Base-by-base conservation (phyloP, 345 rosid species). In the Heritiera fomes region DNA sequence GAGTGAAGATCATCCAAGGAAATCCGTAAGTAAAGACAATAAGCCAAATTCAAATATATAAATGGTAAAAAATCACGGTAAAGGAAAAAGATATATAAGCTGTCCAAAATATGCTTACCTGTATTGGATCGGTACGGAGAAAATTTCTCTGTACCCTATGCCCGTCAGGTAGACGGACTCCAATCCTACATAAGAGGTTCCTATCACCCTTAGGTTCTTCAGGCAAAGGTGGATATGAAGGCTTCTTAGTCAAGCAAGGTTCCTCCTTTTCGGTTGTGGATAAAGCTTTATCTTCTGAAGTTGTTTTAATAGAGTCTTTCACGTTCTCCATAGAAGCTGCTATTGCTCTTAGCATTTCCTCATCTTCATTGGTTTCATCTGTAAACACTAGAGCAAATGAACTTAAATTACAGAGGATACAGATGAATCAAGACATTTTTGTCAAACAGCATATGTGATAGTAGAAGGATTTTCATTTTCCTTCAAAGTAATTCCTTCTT, bases 131-230 rank as follows among this genome's bases (percentile, higher is more conserved):
- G 56, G 92, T 82, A 66, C 85, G 86, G n/a, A 93, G 83, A 83
- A 95, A 95, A 77, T 85, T 90, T 71, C 99, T 88, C 84, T 95
- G 97, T 66, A 86, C 82, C 84, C 97, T 92, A 72, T 83, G 92
- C 43, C 99, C 99, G 76, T 88, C 92, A 11, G 98, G 98, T 69
- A 95, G 90, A 81, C 98, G 97, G 46, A 95, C 78, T 75, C 98
- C 98, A 71, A 95, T 93, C 86, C 97, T 88, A 82, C 99, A 95
- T 52, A 90, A 81, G 28, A 91, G 80, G 72, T 85, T 89, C 70
- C 90, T 91, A 75, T 97, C 96, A 47, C 89, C 92, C 38, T 87
- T 93, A 20, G 98, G 96, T 83, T 97, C 98, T 83, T 93, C 96
- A n/a, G 94, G 95, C 23, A 97, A 87, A 65, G 93, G 86, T 34